Base-by-base conservation (phyloP, 2,329 filamentous ascomycete species). In the Teratosphaeriaceae sp. region DNA sequence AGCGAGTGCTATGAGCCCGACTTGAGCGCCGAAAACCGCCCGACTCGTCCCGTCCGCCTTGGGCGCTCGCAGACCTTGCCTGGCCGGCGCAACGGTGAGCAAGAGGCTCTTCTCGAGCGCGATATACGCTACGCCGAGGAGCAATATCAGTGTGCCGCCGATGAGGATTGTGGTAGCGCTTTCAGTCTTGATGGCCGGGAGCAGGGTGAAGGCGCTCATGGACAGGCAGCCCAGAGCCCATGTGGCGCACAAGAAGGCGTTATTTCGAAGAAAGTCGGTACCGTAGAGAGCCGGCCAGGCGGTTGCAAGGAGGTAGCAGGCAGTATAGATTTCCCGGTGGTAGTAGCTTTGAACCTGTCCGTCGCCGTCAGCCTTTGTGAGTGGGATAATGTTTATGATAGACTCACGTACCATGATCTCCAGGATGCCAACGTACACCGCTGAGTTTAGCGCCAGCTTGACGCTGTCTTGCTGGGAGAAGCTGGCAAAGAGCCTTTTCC, bases 201-300 rank as follows among this genome's bases (percentile, higher is more conserved):
- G 72, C 12, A 97, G 66, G 0, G 92, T 98, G 59, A 98, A 98
- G 2, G 78, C 75, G 61, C 90, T 92, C 88, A 97, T 95, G 3
- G 82, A 68, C 2, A 82, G 53, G 64, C 89, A 96, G 3, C 85
- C 85, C 27, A 82, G 55, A 7, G 76, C 73, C 92, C 92, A 98
- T 1, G 80, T 79, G 0, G 71, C 65, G 40, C 78, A 77, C 2
- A 94, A 73, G 3, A 75, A 59, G 11, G 69, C 59, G 58, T 97
- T 83, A 20, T 76, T 67, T 40, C 68, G 73, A 7, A 96, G 52
- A 56, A 98, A 97, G 0, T 72, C 71, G 20, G 75, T 57, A 0
- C 92, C 90, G 53, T 92, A 85, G 0, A 80, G 71, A 0, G 75
- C 53, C 1, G 92, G 92, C 85, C 89, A 98, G 33, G 85, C 72